A percentile compares a stretch with the other conserved stretches of the same genome.
These are phyloP conservation scores for Halteria grandinella DNA, from an alignment of 73 alveolate species.

Conservation along the genomic window DNA sequence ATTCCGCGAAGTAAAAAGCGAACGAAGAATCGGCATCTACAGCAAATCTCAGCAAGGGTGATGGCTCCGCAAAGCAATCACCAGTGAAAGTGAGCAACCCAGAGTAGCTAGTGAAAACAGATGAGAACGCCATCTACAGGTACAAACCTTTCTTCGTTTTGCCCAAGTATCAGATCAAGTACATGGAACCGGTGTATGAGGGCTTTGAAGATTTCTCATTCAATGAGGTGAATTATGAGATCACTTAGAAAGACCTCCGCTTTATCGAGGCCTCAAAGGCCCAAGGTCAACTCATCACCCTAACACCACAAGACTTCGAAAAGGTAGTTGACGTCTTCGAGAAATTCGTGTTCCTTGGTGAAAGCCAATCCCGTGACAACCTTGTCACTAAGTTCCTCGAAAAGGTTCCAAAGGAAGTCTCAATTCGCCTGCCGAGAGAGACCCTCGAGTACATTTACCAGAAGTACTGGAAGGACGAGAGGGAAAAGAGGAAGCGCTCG, in stretches of 20 bases:
- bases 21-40: too few relatives aligned
- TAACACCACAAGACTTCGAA: constrained; percentile 24
- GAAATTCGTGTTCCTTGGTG: constrained; percentile 12
- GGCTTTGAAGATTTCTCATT: constrained; percentile 41
- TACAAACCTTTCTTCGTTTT: constrained; percentile 17
- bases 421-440: not conserved
- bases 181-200: constrained; percentile 34
- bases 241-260: constrained; percentile 23
- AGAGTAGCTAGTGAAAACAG: too few relatives aligned
- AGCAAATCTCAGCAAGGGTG: too few relatives aligned
- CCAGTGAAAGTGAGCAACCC: too few relatives aligned
- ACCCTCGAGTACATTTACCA: constrained; percentile 12
- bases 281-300: not conserved
- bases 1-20: too few relatives aligned
- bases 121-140: too few relatives aligned
- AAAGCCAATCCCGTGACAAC: not conserved
- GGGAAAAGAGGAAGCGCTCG: constrained; percentile 38
- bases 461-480: constrained; percentile 46
- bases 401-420: constrained; percentile 4
- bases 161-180: constrained; percentile 31
- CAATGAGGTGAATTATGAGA: constrained; percentile 24
- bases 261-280: not conserved
- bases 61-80: too few relatives aligned
- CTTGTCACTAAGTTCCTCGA: constrained; percentile 2
- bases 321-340: constrained; percentile 38